Base-by-base conservation (phyloP, 371 early-diverging fungal species). In the Circinella umbellata region DNA sequence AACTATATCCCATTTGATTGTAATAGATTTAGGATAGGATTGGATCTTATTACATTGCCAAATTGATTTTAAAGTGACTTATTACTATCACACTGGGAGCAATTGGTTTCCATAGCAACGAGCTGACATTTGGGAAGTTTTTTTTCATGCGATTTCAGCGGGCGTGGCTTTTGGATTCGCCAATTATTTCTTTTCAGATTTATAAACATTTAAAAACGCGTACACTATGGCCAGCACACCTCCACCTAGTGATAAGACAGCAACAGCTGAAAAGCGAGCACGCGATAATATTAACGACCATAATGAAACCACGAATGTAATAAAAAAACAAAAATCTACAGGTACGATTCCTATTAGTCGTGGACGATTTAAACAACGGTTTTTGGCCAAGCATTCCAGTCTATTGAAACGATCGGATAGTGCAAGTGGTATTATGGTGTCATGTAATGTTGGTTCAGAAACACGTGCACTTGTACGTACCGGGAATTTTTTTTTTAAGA, bases 311-410 rank as follows among this genome's bases (percentile, higher is more conserved):
- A 51, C 47, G 15, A 47, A 47, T 47, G 54, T 27, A 4, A 34
- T 27, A 18, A 64, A 64, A 36, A 48, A 53, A 18, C 27, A 46
- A 10, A 64, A 64, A 64, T 64, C 65, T 18, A 67, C 67, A 4
- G 64, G 66, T 51, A 86, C 88, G 0, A 82, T 86, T 53, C 88
- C 86, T 34, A 88, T 86, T 53, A 57, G 72, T 20, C 81, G 86
- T 15, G 85, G 86, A 10, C 67, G 73, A 14, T 88, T 88, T 70
- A 88, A 88, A 67, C 78, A 80, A 61, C 76, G 82, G 36, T 88
- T 77, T 76, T 73, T 88, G n/a, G 70, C 79, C 5, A 88, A 88
- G 34, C 88, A 88, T 67, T 79, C 85, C 4, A 78, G 79, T 47
- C 66, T 88, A 10, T 66, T 85, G 15, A 82, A 82, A 54, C 73